Evolutionary conservation across 345 rosid genomes (phyloP), one percentile per base, ranked within the genome.

Genomic region (Rubroshorea leprosula): DNA sequence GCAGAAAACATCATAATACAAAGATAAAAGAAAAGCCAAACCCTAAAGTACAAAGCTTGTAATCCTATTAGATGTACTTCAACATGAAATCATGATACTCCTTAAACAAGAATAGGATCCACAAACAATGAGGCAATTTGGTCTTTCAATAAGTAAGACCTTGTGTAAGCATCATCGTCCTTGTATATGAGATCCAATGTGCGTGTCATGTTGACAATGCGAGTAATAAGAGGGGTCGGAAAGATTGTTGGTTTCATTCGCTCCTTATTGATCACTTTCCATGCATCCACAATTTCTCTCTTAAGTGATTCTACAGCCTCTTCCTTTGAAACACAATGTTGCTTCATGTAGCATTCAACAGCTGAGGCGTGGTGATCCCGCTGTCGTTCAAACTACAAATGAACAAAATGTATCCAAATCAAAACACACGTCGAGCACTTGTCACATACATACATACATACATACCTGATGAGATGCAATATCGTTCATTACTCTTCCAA

Each of bases 231-330:
- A 12, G 61, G 62, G 50, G 25, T 2, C 0, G 64, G 58, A 8
- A 64, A 57, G 0, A 54, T 16, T 0, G 63, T 57, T 17, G 68
- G 71, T 5, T 6, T 0, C 6, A 72, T 16, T 12, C 29, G 49
- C 22, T 45, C 74, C n/a, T 58, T 68, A 26, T 72, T 72, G 0
- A 72, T 45, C 20, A 71, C 73, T 44, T 68, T 71, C 76, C 76
- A n/a, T n/a, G n/a, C n/a, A n/a, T n/a, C n/a, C n/a, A n/a, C n/a
- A n/a, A n/a, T n/a, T n/a, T n/a, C n/a, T n/a, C n/a, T n/a, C n/a
- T n/a, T n/a, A n/a, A n/a, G n/a, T n/a, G n/a, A n/a, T n/a, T n/a
- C n/a, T n/a, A n/a, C n/a, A n/a, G n/a, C n/a, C n/a, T n/a, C n/a
- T n/a, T n/a, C n/a, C n/a, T n/a, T n/a, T n/a, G n/a, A n/a, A n/a